Evolutionary conservation across 331 rosid species (phyloP), one percentile per base, ranked within the genome.

Genomic region (Quercus lobata): DNA sequence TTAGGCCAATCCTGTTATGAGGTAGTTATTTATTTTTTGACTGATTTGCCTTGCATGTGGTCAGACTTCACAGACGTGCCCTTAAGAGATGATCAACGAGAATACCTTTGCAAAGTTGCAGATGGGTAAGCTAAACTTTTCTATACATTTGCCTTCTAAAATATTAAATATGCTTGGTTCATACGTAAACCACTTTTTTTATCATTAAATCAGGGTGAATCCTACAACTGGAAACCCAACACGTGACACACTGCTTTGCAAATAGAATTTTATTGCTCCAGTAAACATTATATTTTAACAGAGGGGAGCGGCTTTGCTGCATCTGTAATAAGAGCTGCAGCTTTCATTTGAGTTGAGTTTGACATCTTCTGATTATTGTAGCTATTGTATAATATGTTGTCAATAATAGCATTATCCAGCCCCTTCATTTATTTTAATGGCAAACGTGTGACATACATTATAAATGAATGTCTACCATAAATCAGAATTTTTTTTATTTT

Each of bases 21-120:
- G 29, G 61, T 80, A 7, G 44, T 5, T 49, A 57, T 55, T 44
- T 60, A 57, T 70, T 76, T 21, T 87, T 87, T 66, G 55, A 32
- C 63, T 62, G 54, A 12, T 80, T 77, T 77, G 70, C 68, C 63
- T 32, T 81, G 22, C 5, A 21, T 56, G 54, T 85, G 61, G 75
- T 46, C 89, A 90, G 98, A 93, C 78, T 93, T 93, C 88, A 91
- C 98, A 9, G 98, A 94, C 55, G 97, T 94, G 75, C 98, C 97
- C 44, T 78, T 94, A 66, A 86, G 98, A 86, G 98, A 94, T 52
- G 98, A 94, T 83, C 98, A 94, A 69, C 90, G 94, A 30, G 90
- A 79, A 75, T 90, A 89, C 86, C 94, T 94, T 12, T 94, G 98
- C 86, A 89, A 88, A 89, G 76, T 88, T 78, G 97, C 98, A 35